A percentile compares a stretch with the other conserved stretches of the same genome.
phyloP scores from a whole-genome alignment of 495 filamentous ascomycete genomes.

The Penicillium chermesinum region DNA sequence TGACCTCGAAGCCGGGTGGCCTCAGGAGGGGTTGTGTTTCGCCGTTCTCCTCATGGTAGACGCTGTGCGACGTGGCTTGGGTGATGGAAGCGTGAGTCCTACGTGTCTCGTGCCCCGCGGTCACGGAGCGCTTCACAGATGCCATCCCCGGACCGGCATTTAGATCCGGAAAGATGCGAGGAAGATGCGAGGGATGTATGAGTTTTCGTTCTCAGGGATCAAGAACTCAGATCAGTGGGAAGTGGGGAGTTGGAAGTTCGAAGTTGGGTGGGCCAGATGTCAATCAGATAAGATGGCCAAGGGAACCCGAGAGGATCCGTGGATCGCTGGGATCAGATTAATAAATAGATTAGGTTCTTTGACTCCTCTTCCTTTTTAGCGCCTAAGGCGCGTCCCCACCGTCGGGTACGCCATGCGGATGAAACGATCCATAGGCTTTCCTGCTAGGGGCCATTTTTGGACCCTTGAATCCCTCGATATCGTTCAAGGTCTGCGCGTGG shows the following conservation, averaged over 20 bases:
- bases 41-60: not conserved
- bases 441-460: no score
- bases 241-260: not conserved
- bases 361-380: not conserved
- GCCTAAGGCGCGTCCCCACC: not conserved
- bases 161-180: no score
- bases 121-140: not conserved
- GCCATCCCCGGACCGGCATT: not conserved
- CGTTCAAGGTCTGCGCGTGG: no score
- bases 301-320: not conserved
- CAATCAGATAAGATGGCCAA: not conserved
- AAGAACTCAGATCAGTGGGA: no score
- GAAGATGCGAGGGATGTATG: no score
- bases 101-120: not conserved
- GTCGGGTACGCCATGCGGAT: not conserved
- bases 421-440: no score
- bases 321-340: not conserved
- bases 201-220: no score
- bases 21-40: slow-evolving; percentile 2
- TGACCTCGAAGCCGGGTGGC: not conserved
- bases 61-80: not conserved
- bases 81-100: not conserved
- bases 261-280: not conserved
- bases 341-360: not conserved
- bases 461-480: no score